phyloP scores from a whole-genome alignment of 2,329 filamentous ascomycete genomes.

The Blastomyces silverae region DNA sequence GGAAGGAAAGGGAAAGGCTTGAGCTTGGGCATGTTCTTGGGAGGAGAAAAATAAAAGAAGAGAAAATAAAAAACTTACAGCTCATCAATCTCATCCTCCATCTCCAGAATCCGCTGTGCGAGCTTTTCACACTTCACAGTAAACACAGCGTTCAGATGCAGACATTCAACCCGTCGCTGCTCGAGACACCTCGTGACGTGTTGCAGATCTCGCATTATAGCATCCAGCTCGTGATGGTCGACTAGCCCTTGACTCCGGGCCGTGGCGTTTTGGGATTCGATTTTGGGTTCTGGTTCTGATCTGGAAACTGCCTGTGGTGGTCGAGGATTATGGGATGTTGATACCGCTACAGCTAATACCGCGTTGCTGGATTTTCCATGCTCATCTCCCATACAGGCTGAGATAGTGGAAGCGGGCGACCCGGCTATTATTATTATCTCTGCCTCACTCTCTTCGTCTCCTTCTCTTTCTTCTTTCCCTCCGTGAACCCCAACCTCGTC shows the following conservation, averaged over 20 bases:
- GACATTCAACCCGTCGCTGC: slow-evolving; percentile 28
- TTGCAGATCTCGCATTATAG: slow-evolving; percentile 4
- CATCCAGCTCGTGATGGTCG: background rate
- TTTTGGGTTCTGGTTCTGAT: background rate
- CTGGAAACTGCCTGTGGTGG: background rate
- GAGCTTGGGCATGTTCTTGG: background rate
- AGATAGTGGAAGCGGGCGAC: background rate
- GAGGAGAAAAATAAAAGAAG: background rate
- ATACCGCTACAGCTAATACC: background rate
- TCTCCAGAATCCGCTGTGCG: slow-evolving; percentile 52
- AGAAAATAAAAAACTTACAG: slow-evolving; percentile 41
- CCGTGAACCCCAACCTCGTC: background rate
- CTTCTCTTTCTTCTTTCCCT: background rate
- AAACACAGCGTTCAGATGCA: slow-evolving; percentile 58
- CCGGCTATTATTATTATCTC: background rate
- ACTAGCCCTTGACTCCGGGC: background rate
- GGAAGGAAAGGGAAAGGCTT: background rate
- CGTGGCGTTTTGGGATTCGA: background rate
- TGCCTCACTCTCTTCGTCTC: background rate
- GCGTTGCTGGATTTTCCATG: background rate
- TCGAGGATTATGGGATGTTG: background rate
- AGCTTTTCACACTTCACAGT: slow-evolving; percentile 53
- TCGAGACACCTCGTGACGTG: slow-evolving; percentile 26
- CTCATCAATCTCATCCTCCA: slow-evolving; percentile 53
- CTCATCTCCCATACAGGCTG: background rate